Percentiles rank a stretch among this genome's conserved stretches.
Evolutionary conservation across 345 rosid species (phyloP).

Genomic region (Geranium brycei): DNA sequence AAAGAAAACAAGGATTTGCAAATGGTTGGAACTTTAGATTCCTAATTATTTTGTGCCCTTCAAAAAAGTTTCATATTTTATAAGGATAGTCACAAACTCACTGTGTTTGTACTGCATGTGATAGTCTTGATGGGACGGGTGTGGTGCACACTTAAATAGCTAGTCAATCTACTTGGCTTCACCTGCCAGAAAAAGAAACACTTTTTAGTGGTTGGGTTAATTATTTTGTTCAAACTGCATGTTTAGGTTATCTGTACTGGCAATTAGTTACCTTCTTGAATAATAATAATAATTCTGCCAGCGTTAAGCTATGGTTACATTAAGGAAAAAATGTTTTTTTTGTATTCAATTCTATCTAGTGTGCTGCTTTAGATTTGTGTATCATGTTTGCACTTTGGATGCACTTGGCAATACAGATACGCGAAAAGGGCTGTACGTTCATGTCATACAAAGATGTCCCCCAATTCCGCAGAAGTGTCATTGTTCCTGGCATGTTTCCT

Average conservation of each 20-base stretch:
- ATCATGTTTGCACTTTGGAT: background rate
- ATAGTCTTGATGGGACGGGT: too few species aligned
- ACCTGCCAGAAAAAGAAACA: too few species aligned
- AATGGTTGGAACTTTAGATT: background rate
- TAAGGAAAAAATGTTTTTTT: too few species aligned
- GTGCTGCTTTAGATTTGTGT: background rate
- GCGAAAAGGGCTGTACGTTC: slow-evolving; percentile 59
- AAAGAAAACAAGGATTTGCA: background rate
- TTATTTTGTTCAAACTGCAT: too few species aligned
- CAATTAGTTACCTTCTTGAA: too few species aligned
- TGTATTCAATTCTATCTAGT: background rate
- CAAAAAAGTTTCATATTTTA: too few species aligned
- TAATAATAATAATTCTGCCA: too few species aligned
- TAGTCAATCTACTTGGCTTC: too few species aligned
- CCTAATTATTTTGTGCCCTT: background rate
- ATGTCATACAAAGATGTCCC: slow-evolving; percentile 56
- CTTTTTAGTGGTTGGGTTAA: too few species aligned
- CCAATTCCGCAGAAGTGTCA: slow-evolving; percentile 35
- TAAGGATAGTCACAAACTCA: background rate
- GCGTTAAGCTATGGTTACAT: too few species aligned
- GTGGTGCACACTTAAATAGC: too few species aligned
- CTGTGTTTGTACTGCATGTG: background rate
- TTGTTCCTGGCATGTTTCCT: slow-evolving; percentile 76
- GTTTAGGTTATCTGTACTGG: too few species aligned
- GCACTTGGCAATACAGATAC: slow-evolving; percentile 35